phyloP scores from a whole-genome alignment of 306 rosid species.

The Quercus bicolor region DNA sequence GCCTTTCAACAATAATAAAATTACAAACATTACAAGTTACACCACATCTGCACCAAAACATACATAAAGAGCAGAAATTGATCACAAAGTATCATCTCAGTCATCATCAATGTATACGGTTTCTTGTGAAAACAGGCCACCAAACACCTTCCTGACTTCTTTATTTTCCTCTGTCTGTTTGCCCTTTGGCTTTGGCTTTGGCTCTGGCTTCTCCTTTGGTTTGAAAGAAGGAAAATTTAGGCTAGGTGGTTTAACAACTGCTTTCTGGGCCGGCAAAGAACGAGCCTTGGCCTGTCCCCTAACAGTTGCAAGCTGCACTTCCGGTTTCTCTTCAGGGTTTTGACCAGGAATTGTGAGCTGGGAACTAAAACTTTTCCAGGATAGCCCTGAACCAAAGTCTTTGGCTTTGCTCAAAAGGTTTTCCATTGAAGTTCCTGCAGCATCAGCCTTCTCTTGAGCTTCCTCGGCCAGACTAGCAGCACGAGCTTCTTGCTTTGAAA shows the following conservation, averaged over 20 bases:
- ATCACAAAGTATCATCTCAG: slow-evolving; percentile 33
- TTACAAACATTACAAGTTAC: slow-evolving; percentile 26
- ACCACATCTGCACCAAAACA: slow-evolving; percentile 22
- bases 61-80: slow-evolving; percentile 19
- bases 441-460: slow-evolving; percentile 51
- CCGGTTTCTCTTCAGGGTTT: slow-evolving; percentile 44
- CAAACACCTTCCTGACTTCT: slow-evolving; percentile 81
- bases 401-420: slow-evolving; percentile 62
- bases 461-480: slow-evolving; percentile 56
- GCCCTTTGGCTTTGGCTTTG: slow-evolving; percentile 34
- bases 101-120: slow-evolving; percentile 90
- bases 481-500: slow-evolving; percentile 43
- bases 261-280: slow-evolving; percentile 50
- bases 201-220: slow-evolving; percentile 33
- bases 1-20: background rate
- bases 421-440: slow-evolving; percentile 52
- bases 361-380: slow-evolving; percentile 71
- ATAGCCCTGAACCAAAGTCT: slow-evolving; percentile 57
- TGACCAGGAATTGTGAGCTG: slow-evolving; percentile 53
- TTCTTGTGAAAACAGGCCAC: slow-evolving; percentile 91
- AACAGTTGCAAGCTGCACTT: slow-evolving; percentile 72
- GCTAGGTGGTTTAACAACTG: slow-evolving; percentile 41
- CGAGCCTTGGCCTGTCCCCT: slow-evolving; percentile 93
- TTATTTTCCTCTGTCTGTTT: slow-evolving; percentile 29
- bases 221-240: slow-evolving; percentile 26